Percentiles rank a stretch among this genome's conserved stretches.
These are phyloP conservation scores for Hevea brasiliensis DNA, from an alignment of 345 rosid species.

Conservation along the genomic window DNA sequence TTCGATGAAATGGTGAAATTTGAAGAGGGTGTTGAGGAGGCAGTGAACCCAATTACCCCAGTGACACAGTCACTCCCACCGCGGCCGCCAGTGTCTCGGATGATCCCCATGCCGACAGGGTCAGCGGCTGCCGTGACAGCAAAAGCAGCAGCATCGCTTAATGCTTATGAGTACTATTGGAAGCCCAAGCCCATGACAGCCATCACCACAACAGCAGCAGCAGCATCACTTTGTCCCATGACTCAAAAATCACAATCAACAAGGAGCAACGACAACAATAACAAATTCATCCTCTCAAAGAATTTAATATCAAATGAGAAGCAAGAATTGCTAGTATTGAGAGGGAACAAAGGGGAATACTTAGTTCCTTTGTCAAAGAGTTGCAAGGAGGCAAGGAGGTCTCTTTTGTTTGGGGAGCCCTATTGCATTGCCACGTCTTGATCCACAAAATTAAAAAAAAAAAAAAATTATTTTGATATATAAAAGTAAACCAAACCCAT, in stretches of 20 bases:
- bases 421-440: slow-evolving; percentile 81
- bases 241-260: slow-evolving; percentile 16
- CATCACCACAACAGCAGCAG: not conserved
- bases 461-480: too few relatives aligned
- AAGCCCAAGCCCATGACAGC: slow-evolving; percentile 40
- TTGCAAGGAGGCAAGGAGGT: slow-evolving; percentile 74
- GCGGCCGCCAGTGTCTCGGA: slow-evolving; percentile 43
- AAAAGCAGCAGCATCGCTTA: slow-evolving; percentile 33
- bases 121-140: slow-evolving; percentile 21
- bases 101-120: slow-evolving; percentile 33
- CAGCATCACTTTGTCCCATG: not conserved
- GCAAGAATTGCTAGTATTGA: slow-evolving; percentile 23
- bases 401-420: slow-evolving; percentile 57
- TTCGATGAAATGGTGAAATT: slow-evolving; percentile 29
- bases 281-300: slow-evolving; percentile 22
- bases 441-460: not conserved
- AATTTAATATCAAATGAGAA: slow-evolving; percentile 25
- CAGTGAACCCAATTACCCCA: slow-evolving; percentile 29
- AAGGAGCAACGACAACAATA: slow-evolving; percentile 13
- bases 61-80: slow-evolving; percentile 64
- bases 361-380: slow-evolving; percentile 46
- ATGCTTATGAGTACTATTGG: slow-evolving; percentile 73
- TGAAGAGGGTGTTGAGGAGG: slow-evolving; percentile 25
- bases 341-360: slow-evolving; percentile 34
- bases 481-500: not conserved